A percentile compares a stretch with the other conserved stretches of the same genome.
Conservation (phyloP, 129 eudicot species). For the Artemisia tridentata region DNA sequence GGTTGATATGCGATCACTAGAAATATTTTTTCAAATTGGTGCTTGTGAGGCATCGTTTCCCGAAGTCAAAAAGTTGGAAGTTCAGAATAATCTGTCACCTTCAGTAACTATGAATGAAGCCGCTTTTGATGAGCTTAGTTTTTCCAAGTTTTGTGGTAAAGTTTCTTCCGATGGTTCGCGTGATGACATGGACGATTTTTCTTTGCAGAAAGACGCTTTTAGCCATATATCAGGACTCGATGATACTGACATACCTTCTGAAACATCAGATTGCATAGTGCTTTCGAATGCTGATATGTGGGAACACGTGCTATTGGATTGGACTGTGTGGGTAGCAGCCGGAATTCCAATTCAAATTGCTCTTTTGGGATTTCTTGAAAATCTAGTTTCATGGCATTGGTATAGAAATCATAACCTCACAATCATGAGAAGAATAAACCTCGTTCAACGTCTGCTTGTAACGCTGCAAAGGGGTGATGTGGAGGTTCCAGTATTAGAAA, state of each 20-base stretch:
- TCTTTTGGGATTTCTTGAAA: slow-evolving; percentile 84
- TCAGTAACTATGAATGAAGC: slow-evolving; percentile 37
- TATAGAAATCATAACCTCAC: slow-evolving; percentile 93
- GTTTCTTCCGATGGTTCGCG: slow-evolving; percentile 75
- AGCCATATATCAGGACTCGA: slow-evolving; percentile 93
- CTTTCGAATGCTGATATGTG: slow-evolving; percentile 98
- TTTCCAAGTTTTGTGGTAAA: slow-evolving; percentile 74
- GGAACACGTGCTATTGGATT: slow-evolving; percentile 91
- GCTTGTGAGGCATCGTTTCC: no score
- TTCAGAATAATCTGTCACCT: no score
- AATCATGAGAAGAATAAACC: slow-evolving; percentile 83
- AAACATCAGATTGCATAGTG: slow-evolving; percentile 91
- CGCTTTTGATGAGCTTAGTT: slow-evolving; percentile 68
- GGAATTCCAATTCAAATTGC: slow-evolving; percentile 83
- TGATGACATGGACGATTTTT: slow-evolving; percentile 88
- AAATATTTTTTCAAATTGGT: no score
- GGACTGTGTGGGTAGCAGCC: slow-evolving; percentile 98
- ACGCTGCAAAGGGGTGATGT: slow-evolving; percentile 97
- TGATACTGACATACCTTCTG: slow-evolving; percentile 53
- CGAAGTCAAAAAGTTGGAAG: no score
- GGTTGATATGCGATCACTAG: slow-evolving; percentile 92
- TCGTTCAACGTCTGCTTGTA: slow-evolving; percentile 88
- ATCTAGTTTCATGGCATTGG: slow-evolving; percentile 99
- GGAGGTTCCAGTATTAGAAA: slow-evolving; percentile 91
- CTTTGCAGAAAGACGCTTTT: slow-evolving; percentile 84